Evolutionary conservation across 805 yeast species (phyloP).

Genomic region (Teunomyces pallodes): DNA sequence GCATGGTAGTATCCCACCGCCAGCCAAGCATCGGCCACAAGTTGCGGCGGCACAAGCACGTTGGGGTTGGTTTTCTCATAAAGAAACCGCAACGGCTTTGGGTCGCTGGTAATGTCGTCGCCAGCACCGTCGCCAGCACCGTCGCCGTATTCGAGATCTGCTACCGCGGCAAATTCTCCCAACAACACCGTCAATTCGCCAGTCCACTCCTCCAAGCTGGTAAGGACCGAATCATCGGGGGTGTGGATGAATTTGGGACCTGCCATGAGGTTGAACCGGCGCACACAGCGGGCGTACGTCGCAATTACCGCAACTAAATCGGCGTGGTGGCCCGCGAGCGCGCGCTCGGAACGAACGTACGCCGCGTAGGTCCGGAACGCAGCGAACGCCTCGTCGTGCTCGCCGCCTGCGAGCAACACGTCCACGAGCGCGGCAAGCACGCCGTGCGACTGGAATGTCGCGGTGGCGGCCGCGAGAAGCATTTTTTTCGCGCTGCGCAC

Average conservation of each 20-base stretch:
- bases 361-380: slow-evolving; percentile 37
- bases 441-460: slow-evolving; percentile 36
- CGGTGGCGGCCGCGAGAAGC: slow-evolving; percentile 27
- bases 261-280: slow-evolving; percentile 36
- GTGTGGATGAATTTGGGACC: slow-evolving; percentile 25
- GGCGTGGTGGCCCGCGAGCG: slow-evolving; percentile 27
- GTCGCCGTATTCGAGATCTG: slow-evolving; percentile 23
- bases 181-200: slow-evolving; percentile 24
- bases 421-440: slow-evolving; percentile 32
- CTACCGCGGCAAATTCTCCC: slow-evolving; percentile 16
- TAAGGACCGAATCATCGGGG: slow-evolving; percentile 18
- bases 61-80: slow-evolving; percentile 34
- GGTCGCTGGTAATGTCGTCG: slow-evolving; percentile 16
- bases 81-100: slow-evolving; percentile 29
- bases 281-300: slow-evolving; percentile 30
- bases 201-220: slow-evolving; percentile 15
- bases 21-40: slow-evolving; percentile 37
- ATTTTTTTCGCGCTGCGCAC: slow-evolving; percentile 18
- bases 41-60: slow-evolving; percentile 22
- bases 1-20: slow-evolving; percentile 32
- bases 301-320: slow-evolving; percentile 35
- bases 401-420: slow-evolving; percentile 30
- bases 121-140: slow-evolving; percentile 7
- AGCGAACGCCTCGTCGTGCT: slow-evolving; percentile 44
- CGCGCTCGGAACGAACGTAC: slow-evolving; percentile 33